Base-by-base conservation (phyloP, 2,329 filamentous ascomycete species). In the Chaetomiaceae sp. region DNA sequence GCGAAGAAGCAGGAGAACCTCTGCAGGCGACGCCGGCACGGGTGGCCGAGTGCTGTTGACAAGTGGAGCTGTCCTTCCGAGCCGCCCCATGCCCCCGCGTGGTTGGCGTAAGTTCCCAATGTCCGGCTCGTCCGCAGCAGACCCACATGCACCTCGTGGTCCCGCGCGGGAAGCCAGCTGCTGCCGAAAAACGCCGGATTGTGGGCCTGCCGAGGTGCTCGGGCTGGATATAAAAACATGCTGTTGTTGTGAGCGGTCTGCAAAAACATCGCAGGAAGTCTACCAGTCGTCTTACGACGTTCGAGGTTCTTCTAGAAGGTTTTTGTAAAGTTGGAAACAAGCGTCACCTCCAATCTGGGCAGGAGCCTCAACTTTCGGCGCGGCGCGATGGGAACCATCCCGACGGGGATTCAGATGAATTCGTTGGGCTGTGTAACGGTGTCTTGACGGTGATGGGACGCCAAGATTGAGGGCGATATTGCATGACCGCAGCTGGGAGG, bases 41-140 rank as follows among this genome's bases (percentile, higher is more conserved):
- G 24, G 12, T 34, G 42, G 38, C 30, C 12, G 18, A 42, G 8
- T 37, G 32, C 34, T 46, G 47, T 45, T 47, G 47, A 15, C 34
- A 32, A 49, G 54, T 53, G 51, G 54, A 52, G 35, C 50, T 32
- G 36, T 47, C n/a, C 45, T 51, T 49, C 52, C 48, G 42, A 41
- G 46, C 52, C 51, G 51, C 36, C 47, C 32, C 41, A 47, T 51
- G 42, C 30, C 42, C 24, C 41, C 33, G 42, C 27, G 27, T 22
- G 38, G 38, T 40, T 48, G 48, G 38, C 39, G 27, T 9, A 9
- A 24, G 22, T 24, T 5, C n/a, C 6, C 33, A 24, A 32, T 30
- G 14, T 24, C 32, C 45, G 48, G 33, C 35, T 33, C 17, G 35
- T 22, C 15, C 17, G 33, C 30, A 45, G 7, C 18, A 48, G 51